phyloP scores from a whole-genome alignment of 768 basidiomycete genomes.

The Pleurotus citrinopileatus region DNA sequence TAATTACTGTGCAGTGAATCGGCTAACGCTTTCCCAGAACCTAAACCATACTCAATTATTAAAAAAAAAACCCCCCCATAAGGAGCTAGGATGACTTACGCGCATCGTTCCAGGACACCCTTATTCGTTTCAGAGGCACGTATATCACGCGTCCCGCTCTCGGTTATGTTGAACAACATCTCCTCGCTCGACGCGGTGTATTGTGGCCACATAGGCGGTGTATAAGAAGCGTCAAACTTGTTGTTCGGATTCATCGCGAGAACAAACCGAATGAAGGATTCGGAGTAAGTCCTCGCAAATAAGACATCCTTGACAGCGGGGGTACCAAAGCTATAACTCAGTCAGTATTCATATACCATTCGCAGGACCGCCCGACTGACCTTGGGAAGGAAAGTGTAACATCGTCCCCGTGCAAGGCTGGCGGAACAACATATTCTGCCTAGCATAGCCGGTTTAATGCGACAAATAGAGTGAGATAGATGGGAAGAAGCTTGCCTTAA shows the following conservation, averaged over 20 bases:
- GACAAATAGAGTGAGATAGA: background rate
- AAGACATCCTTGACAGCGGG: conserved; percentile 14
- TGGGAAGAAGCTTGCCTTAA: conserved; percentile 19
- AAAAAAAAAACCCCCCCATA: background rate
- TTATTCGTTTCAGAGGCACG: background rate
- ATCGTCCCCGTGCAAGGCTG: conserved; percentile 22
- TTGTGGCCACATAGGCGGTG: conserved; percentile 16
- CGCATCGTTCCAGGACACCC: background rate
- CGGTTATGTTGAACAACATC: background rate
- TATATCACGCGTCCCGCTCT: background rate
- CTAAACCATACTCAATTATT: background rate
- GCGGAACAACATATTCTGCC: conserved; percentile 27
- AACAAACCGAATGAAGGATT: conserved; percentile 17
- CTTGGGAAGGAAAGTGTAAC: conserved; percentile 24
- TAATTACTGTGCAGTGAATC: background rate
- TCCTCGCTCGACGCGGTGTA: background rate
- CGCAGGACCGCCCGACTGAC: conserved; percentile 2
- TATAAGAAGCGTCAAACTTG: conserved; percentile 14
- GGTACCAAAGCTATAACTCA: background rate
- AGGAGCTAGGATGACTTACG: background rate
- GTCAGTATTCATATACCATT: background rate
- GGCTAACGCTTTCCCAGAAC: background rate
- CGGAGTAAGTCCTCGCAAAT: conserved; percentile 12
- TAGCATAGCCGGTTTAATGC: background rate
- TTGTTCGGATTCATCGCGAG: conserved; percentile 12